Conservation (phyloP, 2,329 filamentous ascomycete species). For the Penicillium sclerotiorum region DNA sequence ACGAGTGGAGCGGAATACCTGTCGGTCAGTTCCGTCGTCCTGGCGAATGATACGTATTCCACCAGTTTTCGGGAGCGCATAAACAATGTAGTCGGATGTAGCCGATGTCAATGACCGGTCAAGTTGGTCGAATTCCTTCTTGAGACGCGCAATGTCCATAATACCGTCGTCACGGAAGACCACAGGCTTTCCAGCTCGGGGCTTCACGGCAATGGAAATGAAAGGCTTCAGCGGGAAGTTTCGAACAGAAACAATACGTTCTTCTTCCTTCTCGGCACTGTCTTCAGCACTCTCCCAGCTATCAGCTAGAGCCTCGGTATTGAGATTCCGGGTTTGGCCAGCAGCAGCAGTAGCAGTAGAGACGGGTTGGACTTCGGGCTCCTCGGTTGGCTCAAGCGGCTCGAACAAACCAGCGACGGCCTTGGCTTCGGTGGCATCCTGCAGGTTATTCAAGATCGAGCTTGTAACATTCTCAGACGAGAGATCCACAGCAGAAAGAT, state of each 20-base stretch:
- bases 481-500: constrained; percentile 32
- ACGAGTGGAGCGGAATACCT: constrained; percentile 86
- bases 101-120: constrained; percentile 91
- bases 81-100: constrained; percentile 88
- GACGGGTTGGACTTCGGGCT: constrained; percentile 36
- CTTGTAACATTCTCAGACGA: constrained; percentile 38
- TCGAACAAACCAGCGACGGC: constrained; percentile 56
- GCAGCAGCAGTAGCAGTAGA: constrained; percentile 51
- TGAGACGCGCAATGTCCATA: constrained; percentile 89
- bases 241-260: constrained; percentile 74
- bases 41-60: constrained; percentile 93
- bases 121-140: constrained; percentile 97
- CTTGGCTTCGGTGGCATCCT: constrained; percentile 47
- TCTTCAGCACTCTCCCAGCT: constrained; percentile 88
- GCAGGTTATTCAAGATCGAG: too few species aligned
- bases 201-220: constrained; percentile 76
- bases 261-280: constrained; percentile 65
- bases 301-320: constrained; percentile 67
- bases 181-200: constrained; percentile 50
- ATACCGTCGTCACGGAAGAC: constrained; percentile 76
- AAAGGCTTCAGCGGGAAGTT: constrained; percentile 98
- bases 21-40: constrained; percentile 87
- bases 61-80: constrained; percentile 89
- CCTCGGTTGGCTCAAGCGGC: constrained; percentile 51
- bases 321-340: constrained; percentile 60